Conservation (phyloP, 257 asterid genomes). For the Jaltomata sinuosa region DNA sequence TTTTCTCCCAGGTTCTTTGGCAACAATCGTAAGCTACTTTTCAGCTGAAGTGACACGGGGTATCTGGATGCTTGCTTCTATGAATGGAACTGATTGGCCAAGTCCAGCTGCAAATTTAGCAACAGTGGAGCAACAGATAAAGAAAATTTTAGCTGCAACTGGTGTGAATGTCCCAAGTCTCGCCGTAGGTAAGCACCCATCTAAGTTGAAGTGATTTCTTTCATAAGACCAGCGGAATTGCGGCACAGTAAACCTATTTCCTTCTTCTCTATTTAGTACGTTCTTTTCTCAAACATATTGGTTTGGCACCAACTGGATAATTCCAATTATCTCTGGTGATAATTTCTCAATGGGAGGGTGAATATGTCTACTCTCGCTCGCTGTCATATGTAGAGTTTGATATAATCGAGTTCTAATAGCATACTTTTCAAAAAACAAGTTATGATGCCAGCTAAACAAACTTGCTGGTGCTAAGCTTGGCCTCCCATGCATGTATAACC, state of each 20-base stretch:
- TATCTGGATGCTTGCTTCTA: constrained; percentile 90
- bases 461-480: neutral
- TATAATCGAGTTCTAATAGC: neutral
- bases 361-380: neutral
- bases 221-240: neutral
- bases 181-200: constrained; percentile 40
- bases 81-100: constrained; percentile 99
- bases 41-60: constrained; percentile 97
- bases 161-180: constrained; percentile 88
- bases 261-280: neutral
- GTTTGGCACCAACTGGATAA: neutral
- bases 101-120: constrained; percentile 88
- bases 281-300: neutral
- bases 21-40: constrained; percentile 75
- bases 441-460: neutral
- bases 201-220: neutral
- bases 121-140: constrained; percentile 75
- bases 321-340: neutral
- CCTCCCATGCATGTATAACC: neutral
- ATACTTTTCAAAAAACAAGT: neutral
- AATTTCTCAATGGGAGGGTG: neutral
- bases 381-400: neutral
- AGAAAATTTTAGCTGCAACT: constrained; percentile 78
- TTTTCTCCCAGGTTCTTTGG: constrained; percentile 97
- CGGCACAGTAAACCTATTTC: neutral